Base-by-base conservation (phyloP, 306 rosid species). In the Prunus salicina region DNA sequence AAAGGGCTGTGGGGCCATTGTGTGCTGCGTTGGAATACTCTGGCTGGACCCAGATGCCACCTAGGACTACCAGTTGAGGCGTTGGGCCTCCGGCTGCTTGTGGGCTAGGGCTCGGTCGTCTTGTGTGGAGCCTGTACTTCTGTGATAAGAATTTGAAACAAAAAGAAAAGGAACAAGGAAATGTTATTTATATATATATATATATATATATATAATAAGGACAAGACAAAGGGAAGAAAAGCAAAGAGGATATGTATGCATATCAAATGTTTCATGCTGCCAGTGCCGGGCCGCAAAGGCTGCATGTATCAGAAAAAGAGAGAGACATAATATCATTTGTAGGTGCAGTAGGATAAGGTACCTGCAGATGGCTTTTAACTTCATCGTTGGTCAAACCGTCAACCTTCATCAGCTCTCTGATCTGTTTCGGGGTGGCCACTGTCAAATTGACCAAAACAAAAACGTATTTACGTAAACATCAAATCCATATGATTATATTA, bases 371-470 rank as follows among this genome's bases (percentile, higher is more conserved):
- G 87, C 99, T 96, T 96, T 96, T 96, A 75, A 96, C 99, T 87
- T 96, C 99, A 87, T 96, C 99, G 72, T 96, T 96, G 89, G 99
- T 96, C 98, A 96, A 96, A 86, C 99, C 99, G 62, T 96, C 99
- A 78, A 96, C 97, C 86, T 96, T 96, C 99, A 96, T 96, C 87
- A 93, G 84, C 83, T 96, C 99, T 80, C 99, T 93, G 41, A 96
- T 96, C 82, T 96, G 99, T 69, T 96, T 96, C 77, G 99, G 99
- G 4, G 99, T 96, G n/a, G 99, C 99, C 79, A 89, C 99, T 93
- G 85, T 82, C 30, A 63, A 11, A 79, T 74, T 71, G 64, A 66
- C n/a, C 7, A 62, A 71, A 45, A 4, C 32, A 62, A 65, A 69
- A 65, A 79, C 22, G 28, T 63, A 64, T 27, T 10, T 61, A 61